Evolutionary conservation across 2,329 filamentous ascomycete species (phyloP).

Genomic region (Ceratocystis lukuohia): DNA sequence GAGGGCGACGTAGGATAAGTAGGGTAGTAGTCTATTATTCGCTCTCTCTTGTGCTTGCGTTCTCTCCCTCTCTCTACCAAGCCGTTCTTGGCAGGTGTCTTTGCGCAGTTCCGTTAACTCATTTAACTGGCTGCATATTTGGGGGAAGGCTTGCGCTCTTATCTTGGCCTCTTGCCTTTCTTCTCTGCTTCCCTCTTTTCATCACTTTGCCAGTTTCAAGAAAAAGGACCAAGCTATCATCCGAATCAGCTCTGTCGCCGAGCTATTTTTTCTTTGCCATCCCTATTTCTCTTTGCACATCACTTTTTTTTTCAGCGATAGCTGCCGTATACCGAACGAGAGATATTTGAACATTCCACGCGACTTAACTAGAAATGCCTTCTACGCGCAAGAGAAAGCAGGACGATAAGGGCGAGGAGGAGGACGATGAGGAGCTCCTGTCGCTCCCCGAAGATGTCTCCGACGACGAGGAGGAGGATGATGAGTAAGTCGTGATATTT

Average conservation of each 20-base stretch:
- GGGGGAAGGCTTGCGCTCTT: not conserved
- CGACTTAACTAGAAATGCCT: conserved; percentile 23
- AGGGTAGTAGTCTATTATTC: not conserved
- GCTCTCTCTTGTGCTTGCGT: no score
- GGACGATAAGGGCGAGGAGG: conserved; percentile 34
- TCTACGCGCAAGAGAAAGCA: conserved; percentile 42
- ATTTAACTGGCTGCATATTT: not conserved
- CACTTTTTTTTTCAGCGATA: not conserved
- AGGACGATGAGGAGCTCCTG: conserved; percentile 36
- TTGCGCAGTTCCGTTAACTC: not conserved
- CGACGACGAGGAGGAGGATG: conserved; percentile 38
- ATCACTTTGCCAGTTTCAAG: not conserved
- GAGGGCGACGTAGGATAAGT: not conserved
- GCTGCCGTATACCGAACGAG: no score
- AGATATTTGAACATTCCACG: no score
- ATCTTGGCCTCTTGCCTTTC: not conserved
- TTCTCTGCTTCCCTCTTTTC: not conserved
- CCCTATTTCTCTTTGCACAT: not conserved
- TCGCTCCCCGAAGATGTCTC: conserved; percentile 40
- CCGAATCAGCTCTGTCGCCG: not conserved
- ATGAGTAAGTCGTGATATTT: conserved; percentile 30
- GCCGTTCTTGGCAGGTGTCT: conserved; percentile 2
- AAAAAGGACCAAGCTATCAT: no score
- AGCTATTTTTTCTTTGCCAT: not conserved
- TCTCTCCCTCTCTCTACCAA: not conserved